Percentiles rank a stretch among this genome's conserved stretches.
Evolutionary conservation across 2,329 filamentous ascomycete species (phyloP).

Genomic region (Ophiognomonia clavigignenti-juglandacearum): DNA sequence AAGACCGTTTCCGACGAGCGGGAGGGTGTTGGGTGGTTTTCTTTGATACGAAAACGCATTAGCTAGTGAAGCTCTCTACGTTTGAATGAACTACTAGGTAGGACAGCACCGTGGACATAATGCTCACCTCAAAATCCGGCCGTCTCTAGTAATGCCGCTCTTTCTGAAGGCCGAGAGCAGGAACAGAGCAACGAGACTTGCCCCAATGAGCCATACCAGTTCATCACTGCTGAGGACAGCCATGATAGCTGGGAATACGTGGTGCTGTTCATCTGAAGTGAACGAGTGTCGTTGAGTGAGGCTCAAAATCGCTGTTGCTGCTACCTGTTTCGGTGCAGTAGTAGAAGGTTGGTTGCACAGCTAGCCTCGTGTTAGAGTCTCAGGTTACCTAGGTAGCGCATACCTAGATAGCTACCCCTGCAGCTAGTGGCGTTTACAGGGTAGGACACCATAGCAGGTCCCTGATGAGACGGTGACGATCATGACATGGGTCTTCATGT

Average conservation of each 20-base stretch:
- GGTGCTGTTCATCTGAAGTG: neutral
- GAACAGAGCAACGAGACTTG: constrained; percentile 7
- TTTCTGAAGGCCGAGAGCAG: constrained; percentile 12
- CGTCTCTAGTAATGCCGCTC: constrained; percentile 16
- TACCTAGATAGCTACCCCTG: neutral
- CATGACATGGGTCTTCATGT: too few species aligned
- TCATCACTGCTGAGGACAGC: constrained; percentile 4
- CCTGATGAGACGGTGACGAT: neutral
- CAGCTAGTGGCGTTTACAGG: neutral
- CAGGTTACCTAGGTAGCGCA: neutral
- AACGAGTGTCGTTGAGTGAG: neutral
- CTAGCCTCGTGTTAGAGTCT: neutral
- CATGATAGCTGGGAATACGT: constrained; percentile 1
- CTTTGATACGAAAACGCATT: constrained; percentile 22
- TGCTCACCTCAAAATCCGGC: constrained; percentile 16
- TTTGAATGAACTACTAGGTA: neutral
- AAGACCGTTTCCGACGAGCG: constrained; percentile 56
- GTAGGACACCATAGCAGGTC: neutral
- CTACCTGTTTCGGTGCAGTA: neutral
- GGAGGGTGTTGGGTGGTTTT: constrained; percentile 45
- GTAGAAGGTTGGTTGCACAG: neutral
- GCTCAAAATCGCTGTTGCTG: neutral
- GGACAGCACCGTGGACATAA: neutral
- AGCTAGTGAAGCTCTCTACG: neutral
- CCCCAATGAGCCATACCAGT: constrained; percentile 5